A percentile compares a stretch with the other conserved stretches of the same genome.
phyloP scores from a whole-genome alignment of 768 basidiomycete genomes.

The Boletales sp. region DNA sequence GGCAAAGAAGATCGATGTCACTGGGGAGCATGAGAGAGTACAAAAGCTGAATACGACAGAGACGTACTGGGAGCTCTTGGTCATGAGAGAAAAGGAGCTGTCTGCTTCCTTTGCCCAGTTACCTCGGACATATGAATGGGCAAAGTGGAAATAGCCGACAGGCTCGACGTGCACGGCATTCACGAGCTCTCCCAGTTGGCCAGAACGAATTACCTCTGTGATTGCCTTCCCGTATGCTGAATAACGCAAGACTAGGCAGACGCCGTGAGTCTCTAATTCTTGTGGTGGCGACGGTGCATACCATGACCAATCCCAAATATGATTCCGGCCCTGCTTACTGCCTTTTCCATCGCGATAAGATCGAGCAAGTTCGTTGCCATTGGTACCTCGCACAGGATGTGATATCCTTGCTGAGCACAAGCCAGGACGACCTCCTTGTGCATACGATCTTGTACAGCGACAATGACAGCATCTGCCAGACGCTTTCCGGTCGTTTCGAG shows the following conservation, averaged over 20 bases:
- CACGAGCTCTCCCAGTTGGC: conserved; percentile 69
- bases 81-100: conserved; percentile 81
- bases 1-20: conserved; percentile 81
- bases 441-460: conserved; percentile 79
- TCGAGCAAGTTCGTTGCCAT: conserved; percentile 77
- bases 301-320: conserved; percentile 91
- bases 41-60: background rate
- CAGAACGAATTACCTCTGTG: conserved; percentile 65
- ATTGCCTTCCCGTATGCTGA: conserved; percentile 78
- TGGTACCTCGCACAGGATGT: conserved; percentile 90
- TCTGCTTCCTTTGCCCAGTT: conserved; percentile 69
- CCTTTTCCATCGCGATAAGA: conserved; percentile 71
- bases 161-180: conserved; percentile 86
- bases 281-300: conserved; percentile 26
- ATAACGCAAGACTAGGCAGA: conserved; percentile 63
- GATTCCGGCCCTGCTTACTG: conserved; percentile 60
- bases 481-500: conserved; percentile 61
- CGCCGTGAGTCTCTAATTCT: background rate
- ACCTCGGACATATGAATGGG: conserved; percentile 84
- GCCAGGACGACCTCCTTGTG: conserved; percentile 72
- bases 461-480: conserved; percentile 77
- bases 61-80: conserved; percentile 86
- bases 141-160: conserved; percentile 84
- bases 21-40: conserved; percentile 34
- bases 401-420: conserved; percentile 79